Evolutionary conservation across 345 rosid genomes (phyloP).

Genomic region (Crucihimalaya himalaica): DNA sequence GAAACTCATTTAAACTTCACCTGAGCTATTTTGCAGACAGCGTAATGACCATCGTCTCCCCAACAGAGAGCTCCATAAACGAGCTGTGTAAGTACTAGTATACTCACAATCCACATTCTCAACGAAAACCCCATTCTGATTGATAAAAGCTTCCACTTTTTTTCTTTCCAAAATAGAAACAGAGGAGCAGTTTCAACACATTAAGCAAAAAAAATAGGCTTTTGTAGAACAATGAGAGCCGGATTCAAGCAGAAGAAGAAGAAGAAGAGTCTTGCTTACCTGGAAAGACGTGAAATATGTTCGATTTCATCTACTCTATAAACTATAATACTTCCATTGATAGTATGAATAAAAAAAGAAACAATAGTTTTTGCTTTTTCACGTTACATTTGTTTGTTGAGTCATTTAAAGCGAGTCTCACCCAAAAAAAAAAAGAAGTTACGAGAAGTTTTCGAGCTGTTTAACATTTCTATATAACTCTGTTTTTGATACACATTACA

Average conservation of each 20-base stretch:
- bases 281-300: not conserved
- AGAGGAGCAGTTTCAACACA: not conserved
- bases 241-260: not conserved
- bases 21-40: slow-evolving; percentile 86
- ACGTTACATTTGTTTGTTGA: not conserved
- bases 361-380: not conserved
- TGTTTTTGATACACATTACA: no score
- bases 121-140: slow-evolving; percentile 37
- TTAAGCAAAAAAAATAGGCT: not conserved
- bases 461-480: not conserved
- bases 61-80: slow-evolving; percentile 60
- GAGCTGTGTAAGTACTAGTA: slow-evolving; percentile 54
- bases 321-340: not conserved
- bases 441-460: not conserved
- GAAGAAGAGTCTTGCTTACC: not conserved
- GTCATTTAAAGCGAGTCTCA: not conserved
- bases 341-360: not conserved
- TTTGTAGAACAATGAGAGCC: not conserved
- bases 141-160: not conserved
- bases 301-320: not conserved
- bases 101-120: slow-evolving; percentile 47
- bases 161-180: not conserved
- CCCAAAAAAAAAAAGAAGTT: not conserved
- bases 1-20: slow-evolving; percentile 35
- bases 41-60: slow-evolving; percentile 88